Evolutionary conservation across 139 green algal genomes (phyloP).

Genomic region (Chlamydomonas eustigma): DNA sequence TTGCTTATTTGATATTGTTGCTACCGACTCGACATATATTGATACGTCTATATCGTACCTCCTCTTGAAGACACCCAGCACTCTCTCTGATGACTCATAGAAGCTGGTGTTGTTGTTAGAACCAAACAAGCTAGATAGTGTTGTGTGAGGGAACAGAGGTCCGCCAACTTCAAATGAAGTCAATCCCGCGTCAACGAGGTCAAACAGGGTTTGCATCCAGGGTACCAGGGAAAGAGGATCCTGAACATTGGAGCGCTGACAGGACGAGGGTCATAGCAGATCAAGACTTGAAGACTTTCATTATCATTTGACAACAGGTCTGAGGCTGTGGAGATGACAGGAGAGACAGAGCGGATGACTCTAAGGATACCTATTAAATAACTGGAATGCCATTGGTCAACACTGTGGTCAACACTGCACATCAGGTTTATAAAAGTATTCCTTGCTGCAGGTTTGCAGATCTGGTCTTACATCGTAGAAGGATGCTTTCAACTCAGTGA

Average conservation of each 20-base stretch:
- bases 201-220: conserved; percentile 52
- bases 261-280: not conserved
- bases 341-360: not conserved
- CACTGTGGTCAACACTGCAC: not conserved
- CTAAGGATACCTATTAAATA: not conserved
- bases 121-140: conserved; percentile 31
- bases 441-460: not conserved
- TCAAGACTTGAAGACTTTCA: not conserved
- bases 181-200: conserved; percentile 44
- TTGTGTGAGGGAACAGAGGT: conserved; percentile 34
- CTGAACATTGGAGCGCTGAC: conserved; percentile 11
- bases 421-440: not conserved
- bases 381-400: too few relatives aligned
- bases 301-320: not conserved
- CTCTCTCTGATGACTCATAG: conserved; percentile 39
- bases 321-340: not conserved
- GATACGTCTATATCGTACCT: conserved; percentile 26
- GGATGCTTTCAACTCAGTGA: conserved; percentile 40
- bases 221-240: conserved; percentile 45
- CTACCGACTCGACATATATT: too few relatives aligned
- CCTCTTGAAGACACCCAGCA: conserved; percentile 52
- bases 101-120: conserved; percentile 20
- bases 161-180: conserved; percentile 50
- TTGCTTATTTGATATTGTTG: too few relatives aligned
- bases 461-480: conserved; percentile 32